Base-by-base conservation (phyloP, 768 basidiomycete species). In the Solioccasus polychromus region DNA sequence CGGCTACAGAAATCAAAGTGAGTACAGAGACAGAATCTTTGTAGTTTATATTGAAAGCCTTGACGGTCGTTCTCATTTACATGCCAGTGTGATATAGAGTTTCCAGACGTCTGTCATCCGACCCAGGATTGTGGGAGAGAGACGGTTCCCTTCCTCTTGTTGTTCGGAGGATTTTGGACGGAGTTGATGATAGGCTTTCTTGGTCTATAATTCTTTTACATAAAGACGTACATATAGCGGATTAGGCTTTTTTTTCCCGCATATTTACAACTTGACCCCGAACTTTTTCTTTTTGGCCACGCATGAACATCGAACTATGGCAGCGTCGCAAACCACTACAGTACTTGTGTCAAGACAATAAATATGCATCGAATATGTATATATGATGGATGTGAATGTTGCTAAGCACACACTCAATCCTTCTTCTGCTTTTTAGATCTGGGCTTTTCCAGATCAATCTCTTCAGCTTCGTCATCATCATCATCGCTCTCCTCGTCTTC, bases 401-500 rank as follows among this genome's bases (percentile, higher is more conserved):
- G 32, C 39, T 10, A 17, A 39, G 52, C 35, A 34, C 32, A 42
- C 50, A 56, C 46, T 68, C 50, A 66, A 41, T 60, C 64, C 53
- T 64, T 64, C 60, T 78, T 80, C 68, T 77, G 80, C 69, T 84
- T 88, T 70, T 91, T 91, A 43, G 80, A 59, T 51, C 79, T 75
- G 34, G 89, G 90, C 67, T 88, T 85, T 66, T 92, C 90, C 46
- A 92, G 70, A 68, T 92, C 90, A 68, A 92, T 92, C 64, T 92
- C 90, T 35, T 83, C 88, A 35, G 79, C 88, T 19, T 88, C 83
- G 20, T 88, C 86, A 25, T 85, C 83, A 3, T 88, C 85, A 7
- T 84, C 82, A 11, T 85, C 82, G 8, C 79, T 78, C 8, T 79
- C 76, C 35, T 83, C 81, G 12, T 83, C 83, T 26, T 85, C 83